Evolutionary conservation across 2,329 filamentous ascomycete genomes (phyloP), one percentile per base, ranked within the genome.

Genomic region (Rhinocladiella mackenziei): DNA sequence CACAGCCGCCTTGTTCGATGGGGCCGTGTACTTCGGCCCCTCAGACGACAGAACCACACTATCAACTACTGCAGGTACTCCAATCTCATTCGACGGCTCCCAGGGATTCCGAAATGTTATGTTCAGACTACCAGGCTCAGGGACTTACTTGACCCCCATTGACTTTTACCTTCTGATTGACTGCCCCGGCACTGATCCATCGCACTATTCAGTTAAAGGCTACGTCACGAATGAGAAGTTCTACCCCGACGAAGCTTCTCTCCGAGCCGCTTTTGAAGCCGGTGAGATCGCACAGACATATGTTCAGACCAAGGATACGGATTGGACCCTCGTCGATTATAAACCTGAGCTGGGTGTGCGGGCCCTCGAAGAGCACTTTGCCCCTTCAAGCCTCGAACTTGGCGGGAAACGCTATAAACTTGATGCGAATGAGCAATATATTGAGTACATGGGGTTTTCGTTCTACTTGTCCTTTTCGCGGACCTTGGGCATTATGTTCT

Each of bases 121-220:
- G 55, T 72, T 72, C 54, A 60, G 66, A 26, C 62, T 67, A 30
- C 65, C 67, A 8, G 65, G 69, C 0, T 41, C 60, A 2, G 64
- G 67, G 0, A 55, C 57, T 1, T 71, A 69, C 47, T 58, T 73
- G 41, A 64, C 62, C 7, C 70, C 70, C 0, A 50, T 73, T 2
- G 71, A 72, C 53, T 67, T 75, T 38, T 74, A 66, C 50, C 59
- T 71, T 5, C 51, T 71, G 14, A 55, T 72, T 8, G 67, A 74
- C 45, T 61, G 62, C 32, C 64, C 65, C 1, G 71, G 72, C 13
- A 70, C 66, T 2, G 70, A 74, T 54, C 54, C 65, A 3, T 64
- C 62, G 3, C 56, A 64, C 3, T 74, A 70, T 52, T 63, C 58
- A 4, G 50, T 74, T 23, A 67, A 65, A 45, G 68, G 66, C 2